These are phyloP conservation scores for Incumbomyces lentus DNA, from an alignment of 2,329 filamentous ascomycete species.

Conservation along the genomic window DNA sequence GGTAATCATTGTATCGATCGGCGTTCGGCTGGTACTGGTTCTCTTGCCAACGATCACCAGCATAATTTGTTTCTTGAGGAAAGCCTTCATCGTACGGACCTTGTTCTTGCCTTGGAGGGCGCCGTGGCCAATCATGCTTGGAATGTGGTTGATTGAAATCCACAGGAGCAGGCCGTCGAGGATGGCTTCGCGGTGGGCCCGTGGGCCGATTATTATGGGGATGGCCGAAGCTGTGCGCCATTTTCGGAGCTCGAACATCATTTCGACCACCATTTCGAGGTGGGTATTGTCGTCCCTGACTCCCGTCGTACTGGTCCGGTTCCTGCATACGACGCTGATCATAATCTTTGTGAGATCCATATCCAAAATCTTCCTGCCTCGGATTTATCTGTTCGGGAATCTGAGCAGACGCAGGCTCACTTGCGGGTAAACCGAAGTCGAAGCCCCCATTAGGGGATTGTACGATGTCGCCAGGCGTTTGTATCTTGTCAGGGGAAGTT, in stretches of 20 bases:
- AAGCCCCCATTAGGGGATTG: conserved; percentile 45
- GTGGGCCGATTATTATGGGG: not conserved
- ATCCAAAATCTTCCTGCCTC: too few relatives aligned
- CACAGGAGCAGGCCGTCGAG: not conserved
- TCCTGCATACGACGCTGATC: not conserved
- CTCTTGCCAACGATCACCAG: not conserved
- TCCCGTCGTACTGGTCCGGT: not conserved
- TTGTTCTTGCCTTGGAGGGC: conserved; percentile 12
- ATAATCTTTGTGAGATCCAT: too few relatives aligned
- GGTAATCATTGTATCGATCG: not conserved
- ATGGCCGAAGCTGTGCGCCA: not conserved
- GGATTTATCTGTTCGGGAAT: too few relatives aligned
- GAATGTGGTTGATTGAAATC: not conserved
- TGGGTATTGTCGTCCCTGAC: conserved; percentile 12
- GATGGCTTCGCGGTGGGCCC: not conserved
- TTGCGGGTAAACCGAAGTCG: conserved; percentile 58
- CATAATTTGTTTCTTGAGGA: not conserved
- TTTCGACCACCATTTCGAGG: conserved; percentile 16
- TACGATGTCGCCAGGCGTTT: conserved; percentile 25
- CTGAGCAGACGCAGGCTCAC: not conserved
- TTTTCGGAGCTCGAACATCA: not conserved
- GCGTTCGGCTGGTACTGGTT: not conserved
- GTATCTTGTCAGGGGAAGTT: conserved; percentile 34
- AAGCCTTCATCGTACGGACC: conserved; percentile 3
- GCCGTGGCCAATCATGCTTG: not conserved